Percentiles rank a stretch among this genome's conserved stretches.
phyloP scores from a whole-genome alignment of 768 basidiomycete species.

The Coprinopsis cinerea region DNA sequence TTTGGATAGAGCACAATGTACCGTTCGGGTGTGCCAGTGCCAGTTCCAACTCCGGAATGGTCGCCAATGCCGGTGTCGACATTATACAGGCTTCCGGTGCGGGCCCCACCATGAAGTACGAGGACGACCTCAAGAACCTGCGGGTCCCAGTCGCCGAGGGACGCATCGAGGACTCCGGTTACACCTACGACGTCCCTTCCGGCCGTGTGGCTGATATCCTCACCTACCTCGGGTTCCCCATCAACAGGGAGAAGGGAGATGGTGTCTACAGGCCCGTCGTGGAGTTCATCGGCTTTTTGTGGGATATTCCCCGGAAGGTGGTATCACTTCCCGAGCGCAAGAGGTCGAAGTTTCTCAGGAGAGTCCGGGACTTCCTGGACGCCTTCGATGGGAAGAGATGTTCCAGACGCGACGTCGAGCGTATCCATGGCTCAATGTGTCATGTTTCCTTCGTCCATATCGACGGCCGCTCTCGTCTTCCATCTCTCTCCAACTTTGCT shows the following conservation, averaged over 20 bases:
- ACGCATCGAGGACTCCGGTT: background rate
- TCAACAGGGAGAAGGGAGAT: constrained; percentile 19
- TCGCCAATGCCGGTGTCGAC: constrained; percentile 17
- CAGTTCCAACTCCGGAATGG: constrained; percentile 18
- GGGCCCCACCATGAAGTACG: constrained; percentile 13
- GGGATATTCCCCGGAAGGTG: constrained; percentile 18
- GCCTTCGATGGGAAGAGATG: constrained; percentile 1
- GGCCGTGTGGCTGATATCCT: background rate
- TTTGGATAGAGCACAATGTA: constrained; percentile 18
- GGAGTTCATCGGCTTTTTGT: constrained; percentile 26
- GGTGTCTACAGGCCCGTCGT: constrained; percentile 13
- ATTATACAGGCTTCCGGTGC: constrained; percentile 17
- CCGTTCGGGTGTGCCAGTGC: constrained; percentile 18
- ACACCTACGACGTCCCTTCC: background rate
- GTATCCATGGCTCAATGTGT: constrained; percentile 25
- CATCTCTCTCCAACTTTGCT: constrained; percentile 19
- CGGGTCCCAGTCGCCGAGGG: background rate
- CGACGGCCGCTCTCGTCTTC: constrained; percentile 14
- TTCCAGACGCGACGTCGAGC: constrained; percentile 12
- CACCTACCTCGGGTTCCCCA: constrained; percentile 13
- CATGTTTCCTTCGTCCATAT: constrained; percentile 25
- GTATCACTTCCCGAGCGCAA: constrained; percentile 26
- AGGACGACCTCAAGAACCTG: constrained; percentile 7
- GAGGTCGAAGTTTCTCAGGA: constrained; percentile 19
- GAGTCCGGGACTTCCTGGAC: constrained; percentile 13